Base-by-base conservation (phyloP, 129 eudicot species). In the Helichrysum umbraculigerum region DNA sequence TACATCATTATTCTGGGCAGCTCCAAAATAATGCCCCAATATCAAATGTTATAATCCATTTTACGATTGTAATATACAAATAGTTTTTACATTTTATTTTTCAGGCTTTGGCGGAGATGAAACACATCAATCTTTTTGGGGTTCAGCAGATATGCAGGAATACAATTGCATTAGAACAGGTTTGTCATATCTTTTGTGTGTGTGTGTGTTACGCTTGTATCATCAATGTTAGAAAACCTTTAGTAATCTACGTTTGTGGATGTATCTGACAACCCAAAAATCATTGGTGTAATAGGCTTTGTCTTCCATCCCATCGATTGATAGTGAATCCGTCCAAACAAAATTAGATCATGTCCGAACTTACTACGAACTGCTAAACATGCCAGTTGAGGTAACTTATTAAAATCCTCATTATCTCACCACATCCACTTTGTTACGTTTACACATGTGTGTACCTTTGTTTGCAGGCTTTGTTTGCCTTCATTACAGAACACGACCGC, bases 151-250 rank as follows among this genome's bases (percentile, higher is more conserved):
- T 95, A 86, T 91, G 97, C 47, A 90, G 99, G 73, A 89, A 95
- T 73, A 91, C 97, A 72, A 95, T 95, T 80, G 99, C 99, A 32
- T 67, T 95, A 83, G 99, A 95, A 86, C 99, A 95, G 99, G 99
- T 90, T 72, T 57, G 34, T 59, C 22, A 66, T 62, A 73, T 70
- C 72, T 76, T 69, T 44, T 71, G 61, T 30, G 42, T 16, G 39
- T 4, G 34, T 50, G 28, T 25, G 64, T 17, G 19, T 64, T 50
- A 29, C 58, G 76, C 63, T 21, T 34, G 21, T 60, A 19, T 69
- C n/a, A 64, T 62, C 16, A 73, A 35, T 16, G 21, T 39, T 1
- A 57, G 28, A 29, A 74, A 34, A 74, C 61, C 12, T 8, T 64
- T 10, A 59, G 2, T 63, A 44, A 33, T 34, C 6, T 76, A 33